phyloP scores from a whole-genome alignment of 2,329 filamentous ascomycete species.

The Lasiodiplodia citricola region DNA sequence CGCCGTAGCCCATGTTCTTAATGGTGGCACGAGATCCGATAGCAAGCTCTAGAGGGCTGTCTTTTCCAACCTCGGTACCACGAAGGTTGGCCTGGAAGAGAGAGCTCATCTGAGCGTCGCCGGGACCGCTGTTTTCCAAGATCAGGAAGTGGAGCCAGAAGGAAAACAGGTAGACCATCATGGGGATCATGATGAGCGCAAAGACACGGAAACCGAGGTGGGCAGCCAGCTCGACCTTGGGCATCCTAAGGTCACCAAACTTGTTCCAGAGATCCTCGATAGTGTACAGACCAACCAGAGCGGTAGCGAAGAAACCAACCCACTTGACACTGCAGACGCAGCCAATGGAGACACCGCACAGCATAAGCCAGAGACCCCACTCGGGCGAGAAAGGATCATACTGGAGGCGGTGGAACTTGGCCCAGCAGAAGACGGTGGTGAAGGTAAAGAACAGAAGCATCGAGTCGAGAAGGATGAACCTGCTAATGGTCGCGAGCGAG shows the following conservation, averaged over 20 bases:
- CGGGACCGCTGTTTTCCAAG: constrained; percentile 89
- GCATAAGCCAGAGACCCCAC: constrained; percentile 93
- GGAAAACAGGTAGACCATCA: constrained; percentile 92
- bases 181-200: constrained; percentile 85
- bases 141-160: constrained; percentile 96
- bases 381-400: constrained; percentile 84
- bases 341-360: constrained; percentile 94
- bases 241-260: constrained; percentile 93
- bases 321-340: constrained; percentile 99
- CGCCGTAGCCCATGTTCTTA: constrained; percentile 99
- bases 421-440: constrained; percentile 95
- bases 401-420: constrained; percentile 90
- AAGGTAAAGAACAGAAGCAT: constrained; percentile 99
- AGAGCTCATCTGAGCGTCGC: constrained; percentile 99
- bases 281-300: constrained; percentile 93
- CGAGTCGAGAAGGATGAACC: constrained; percentile 96
- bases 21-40: constrained; percentile 87
- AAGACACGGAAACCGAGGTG: constrained; percentile 82
- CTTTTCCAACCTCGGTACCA: constrained; percentile 91
- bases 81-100: constrained; percentile 96
- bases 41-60: constrained; percentile 91
- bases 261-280: constrained; percentile 97
- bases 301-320: constrained; percentile 94
- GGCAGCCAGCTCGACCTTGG: constrained; percentile 72
- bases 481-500: constrained; percentile 98